Evolutionary conservation across 805 yeast species (phyloP).

Genomic region (Cyberlindnera amylophila): DNA sequence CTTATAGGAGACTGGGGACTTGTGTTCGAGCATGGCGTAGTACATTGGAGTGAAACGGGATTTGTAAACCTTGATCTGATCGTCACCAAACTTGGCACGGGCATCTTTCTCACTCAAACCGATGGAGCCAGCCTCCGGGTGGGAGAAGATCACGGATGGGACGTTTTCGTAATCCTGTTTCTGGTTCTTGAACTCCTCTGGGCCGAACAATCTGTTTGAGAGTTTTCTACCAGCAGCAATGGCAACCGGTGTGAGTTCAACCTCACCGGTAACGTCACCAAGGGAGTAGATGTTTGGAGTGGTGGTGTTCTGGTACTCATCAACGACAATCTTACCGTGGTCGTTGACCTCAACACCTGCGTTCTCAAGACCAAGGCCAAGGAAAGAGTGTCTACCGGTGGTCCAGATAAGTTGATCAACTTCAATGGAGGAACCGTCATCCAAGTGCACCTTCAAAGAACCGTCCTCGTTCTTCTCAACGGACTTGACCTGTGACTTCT

Average conservation of each 20-base stretch:
- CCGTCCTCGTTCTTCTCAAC: slow-evolving; percentile 49
- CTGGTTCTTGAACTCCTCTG: slow-evolving; percentile 60
- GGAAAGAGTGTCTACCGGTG: slow-evolving; percentile 78
- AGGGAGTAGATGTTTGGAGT: slow-evolving; percentile 71
- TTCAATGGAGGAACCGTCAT: slow-evolving; percentile 38
- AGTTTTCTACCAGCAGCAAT: slow-evolving; percentile 97
- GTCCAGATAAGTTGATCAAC: slow-evolving; percentile 93
- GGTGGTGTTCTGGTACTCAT: slow-evolving; percentile 83
- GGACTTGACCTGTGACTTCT: slow-evolving; percentile 48
- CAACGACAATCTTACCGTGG: slow-evolving; percentile 65
- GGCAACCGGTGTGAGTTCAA: slow-evolving; percentile 96
- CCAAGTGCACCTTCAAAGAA: slow-evolving; percentile 44
- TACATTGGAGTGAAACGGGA: slow-evolving; percentile 89
- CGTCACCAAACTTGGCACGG: slow-evolving; percentile 70
- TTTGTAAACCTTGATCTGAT: slow-evolving; percentile 74
- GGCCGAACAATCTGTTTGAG: slow-evolving; percentile 88
- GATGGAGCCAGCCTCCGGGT: slow-evolving; percentile 95
- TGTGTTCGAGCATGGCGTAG: slow-evolving; percentile 75
- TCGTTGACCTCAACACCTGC: slow-evolving; percentile 65
- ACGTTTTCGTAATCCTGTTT: slow-evolving; percentile 83
- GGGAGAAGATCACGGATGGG: slow-evolving; percentile 96
- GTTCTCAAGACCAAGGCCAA: slow-evolving; percentile 71
- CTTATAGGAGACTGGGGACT: slow-evolving; percentile 86
- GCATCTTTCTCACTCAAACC: slow-evolving; percentile 86
- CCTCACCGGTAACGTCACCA: slow-evolving; percentile 92